Evolutionary conservation across 768 basidiomycete genomes (phyloP), one percentile per base, ranked within the genome.

Genomic region (Rhodotorula graminis): DNA sequence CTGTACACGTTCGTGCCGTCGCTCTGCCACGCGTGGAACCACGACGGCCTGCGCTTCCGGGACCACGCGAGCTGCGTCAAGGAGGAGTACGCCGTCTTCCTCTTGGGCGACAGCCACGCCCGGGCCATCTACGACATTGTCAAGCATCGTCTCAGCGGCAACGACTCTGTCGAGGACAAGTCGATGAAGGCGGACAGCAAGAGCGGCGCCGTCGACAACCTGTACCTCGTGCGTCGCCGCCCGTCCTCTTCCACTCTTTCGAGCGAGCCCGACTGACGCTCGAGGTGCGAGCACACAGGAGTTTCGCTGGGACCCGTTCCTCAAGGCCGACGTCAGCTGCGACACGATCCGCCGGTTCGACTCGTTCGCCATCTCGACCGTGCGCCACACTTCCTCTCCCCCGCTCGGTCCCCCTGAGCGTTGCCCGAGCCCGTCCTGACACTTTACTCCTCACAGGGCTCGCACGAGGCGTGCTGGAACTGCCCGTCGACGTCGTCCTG

Each of bases 101-200:
- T 72, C 49, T 50, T 72, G 2, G 71, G 71, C 15, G 71, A 72
- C 40, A 55, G 49, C 21, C 71, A 72, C 40, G 64, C 66, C 18
- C 44, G 71, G 29, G 67, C 40, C 2, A 23, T 68, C 52, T 69
- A 46, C 18, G 71, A 72, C 33, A 37, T 67, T 14, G 56, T 68
- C 2, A 25, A 31, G 50, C 63, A 72, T 23, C 49, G 71, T 27
- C 46, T 72, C 29, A 29, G 59, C 2, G 71, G 71, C 29, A 65
- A 60, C 40, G 67, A 68, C 46, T 52, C 58, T 44, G 64, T 72
- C 40, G 71, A 57, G 37, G 57, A 64, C 44, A 58, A 42, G 62
- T 60, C 57, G 16, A 52, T 58, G 63, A 68, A 72, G 47, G 63
- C 58, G 27, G 42, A 62, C 57, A 55, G 27, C 52, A 64, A 61